These are phyloP conservation scores for Grigorovia transvaalensis DNA, from an alignment of 805 yeast species.

Conservation along the genomic window DNA sequence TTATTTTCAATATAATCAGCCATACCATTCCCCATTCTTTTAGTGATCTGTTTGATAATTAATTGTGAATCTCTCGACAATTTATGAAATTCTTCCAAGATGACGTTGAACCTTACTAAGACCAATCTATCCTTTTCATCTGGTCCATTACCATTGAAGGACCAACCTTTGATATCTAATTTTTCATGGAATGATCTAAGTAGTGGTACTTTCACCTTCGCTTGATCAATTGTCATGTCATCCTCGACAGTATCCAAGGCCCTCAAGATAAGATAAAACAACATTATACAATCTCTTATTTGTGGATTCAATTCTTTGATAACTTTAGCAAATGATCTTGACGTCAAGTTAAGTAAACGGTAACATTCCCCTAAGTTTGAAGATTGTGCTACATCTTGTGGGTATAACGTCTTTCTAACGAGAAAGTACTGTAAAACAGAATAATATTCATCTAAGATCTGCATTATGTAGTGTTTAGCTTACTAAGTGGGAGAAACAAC, in stretches of 20 bases:
- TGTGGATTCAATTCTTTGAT: conserved; percentile 87
- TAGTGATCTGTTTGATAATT: conserved; percentile 65
- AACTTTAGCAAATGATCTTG: conserved; percentile 91
- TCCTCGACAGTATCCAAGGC: conserved; percentile 95
- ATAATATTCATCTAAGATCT: neutral
- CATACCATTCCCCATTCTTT: conserved; percentile 95
- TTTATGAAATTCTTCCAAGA: conserved; percentile 61
- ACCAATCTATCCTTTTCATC: conserved; percentile 76
- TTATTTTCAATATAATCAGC: conserved; percentile 65
- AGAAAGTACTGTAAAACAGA: neutral
- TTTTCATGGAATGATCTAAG: conserved; percentile 59
- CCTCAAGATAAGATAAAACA: conserved; percentile 77
- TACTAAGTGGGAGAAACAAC: no score
- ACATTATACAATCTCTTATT: conserved; percentile 65
- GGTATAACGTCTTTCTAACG: neutral
- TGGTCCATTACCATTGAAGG: conserved; percentile 62
- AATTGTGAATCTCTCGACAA: conserved; percentile 69
- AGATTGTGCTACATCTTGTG: conserved; percentile 8
- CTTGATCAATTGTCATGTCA: conserved; percentile 75
- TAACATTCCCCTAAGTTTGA: conserved; percentile 54
- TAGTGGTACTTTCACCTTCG: conserved; percentile 56
- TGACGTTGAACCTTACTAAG: conserved; percentile 62
- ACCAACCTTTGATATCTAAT: conserved; percentile 62
- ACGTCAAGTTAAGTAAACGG: conserved; percentile 53
- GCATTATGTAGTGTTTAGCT: neutral